Conservation (phyloP, 352 stramenopile genomes). For the Albugo candida region DNA sequence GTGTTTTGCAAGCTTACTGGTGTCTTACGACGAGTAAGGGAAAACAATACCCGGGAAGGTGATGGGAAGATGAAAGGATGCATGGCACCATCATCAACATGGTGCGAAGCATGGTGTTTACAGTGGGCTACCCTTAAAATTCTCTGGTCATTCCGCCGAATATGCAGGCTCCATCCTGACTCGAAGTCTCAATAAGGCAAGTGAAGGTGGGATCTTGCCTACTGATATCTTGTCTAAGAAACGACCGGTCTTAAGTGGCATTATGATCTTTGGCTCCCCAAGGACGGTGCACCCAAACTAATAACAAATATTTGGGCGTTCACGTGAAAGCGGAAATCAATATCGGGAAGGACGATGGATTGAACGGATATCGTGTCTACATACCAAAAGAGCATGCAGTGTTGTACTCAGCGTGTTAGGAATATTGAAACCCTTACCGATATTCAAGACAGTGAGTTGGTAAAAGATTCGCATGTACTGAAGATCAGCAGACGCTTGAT, state of each 20-base stretch:
- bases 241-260: not conserved
- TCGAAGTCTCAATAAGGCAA: not conserved
- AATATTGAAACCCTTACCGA: too few species aligned
- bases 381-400: too few species aligned
- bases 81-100: not conserved
- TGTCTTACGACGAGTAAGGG: not conserved
- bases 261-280: not conserved
- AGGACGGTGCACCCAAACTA: not conserved
- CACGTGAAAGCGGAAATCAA: not conserved
- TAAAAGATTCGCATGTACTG: too few species aligned
- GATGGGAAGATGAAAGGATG: not conserved
- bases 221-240: not conserved
- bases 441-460: too few species aligned
- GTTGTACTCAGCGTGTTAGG: too few species aligned
- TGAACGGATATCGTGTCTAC: too few species aligned
- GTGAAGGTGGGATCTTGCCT: not conserved
- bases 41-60: not conserved
- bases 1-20: too few species aligned
- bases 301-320: not conserved
- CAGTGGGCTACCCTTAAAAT: not conserved
- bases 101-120: not conserved
- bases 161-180: not conserved
- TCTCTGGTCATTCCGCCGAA: not conserved
- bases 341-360: too few species aligned
- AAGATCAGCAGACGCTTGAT: too few species aligned